These are phyloP conservation scores for Inonotus obliquus DNA, from an alignment of 1,284 basidiomycete species.

Conservation along the genomic window DNA sequence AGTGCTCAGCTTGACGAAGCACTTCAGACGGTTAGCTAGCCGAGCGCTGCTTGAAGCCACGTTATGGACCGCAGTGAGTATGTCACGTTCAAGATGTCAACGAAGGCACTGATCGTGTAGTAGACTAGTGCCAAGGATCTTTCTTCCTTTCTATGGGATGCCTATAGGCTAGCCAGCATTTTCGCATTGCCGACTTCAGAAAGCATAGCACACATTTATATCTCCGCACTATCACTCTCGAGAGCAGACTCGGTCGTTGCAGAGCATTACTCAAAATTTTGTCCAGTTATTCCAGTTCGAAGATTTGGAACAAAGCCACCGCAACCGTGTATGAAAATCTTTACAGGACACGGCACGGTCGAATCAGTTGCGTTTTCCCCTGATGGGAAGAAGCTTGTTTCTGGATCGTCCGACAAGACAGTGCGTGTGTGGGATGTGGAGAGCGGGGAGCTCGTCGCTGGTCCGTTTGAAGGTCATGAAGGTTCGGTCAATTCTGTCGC, in stretches of 20 bases:
- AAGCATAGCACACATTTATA: conserved; percentile 24
- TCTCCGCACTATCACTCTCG: conserved; percentile 23
- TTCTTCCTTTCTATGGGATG: too few relatives aligned
- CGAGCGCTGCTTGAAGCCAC: too few relatives aligned
- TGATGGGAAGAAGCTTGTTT: conserved; percentile 22
- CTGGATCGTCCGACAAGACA: too few relatives aligned
- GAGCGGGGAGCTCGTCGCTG: conserved; percentile 7
- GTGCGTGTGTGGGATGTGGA: conserved; percentile 19
- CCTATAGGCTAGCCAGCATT: conserved; percentile 11
- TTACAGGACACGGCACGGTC: conserved; percentile 21
- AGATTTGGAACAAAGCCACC: too few relatives aligned
- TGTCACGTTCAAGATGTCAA: too few relatives aligned
- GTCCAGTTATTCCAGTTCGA: not conserved
- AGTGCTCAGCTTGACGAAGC: conserved; percentile 6
- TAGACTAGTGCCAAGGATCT: not conserved
- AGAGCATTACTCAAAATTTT: not conserved
- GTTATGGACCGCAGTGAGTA: too few relatives aligned
- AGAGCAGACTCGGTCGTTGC: conserved; percentile 12
- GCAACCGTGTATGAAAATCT: too few relatives aligned
- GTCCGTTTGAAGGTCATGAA: too few relatives aligned
- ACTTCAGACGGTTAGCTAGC: not conserved
- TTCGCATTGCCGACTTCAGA: conserved; percentile 20
- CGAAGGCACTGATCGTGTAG: not conserved
- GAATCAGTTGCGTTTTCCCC: conserved; percentile 19
- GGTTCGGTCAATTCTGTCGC: conserved; percentile 54